Evolutionary conservation across 1,139 yeast species (phyloP).

Genomic region (Diutina siamensis): DNA sequence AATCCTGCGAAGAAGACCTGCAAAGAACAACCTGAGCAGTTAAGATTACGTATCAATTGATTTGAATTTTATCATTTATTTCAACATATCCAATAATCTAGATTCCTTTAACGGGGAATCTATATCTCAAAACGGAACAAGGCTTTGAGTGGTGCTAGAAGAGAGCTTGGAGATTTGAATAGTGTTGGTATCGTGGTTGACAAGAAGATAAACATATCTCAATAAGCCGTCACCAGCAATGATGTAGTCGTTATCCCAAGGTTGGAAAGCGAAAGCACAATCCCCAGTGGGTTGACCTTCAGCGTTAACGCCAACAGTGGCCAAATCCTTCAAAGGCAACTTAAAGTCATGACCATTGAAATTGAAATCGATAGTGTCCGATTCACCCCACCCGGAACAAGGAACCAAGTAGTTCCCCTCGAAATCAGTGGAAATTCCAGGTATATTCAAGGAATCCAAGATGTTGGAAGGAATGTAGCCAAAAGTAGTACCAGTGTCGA

Average conservation of each 20-base stretch:
- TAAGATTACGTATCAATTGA: no score
- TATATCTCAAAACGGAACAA: no score
- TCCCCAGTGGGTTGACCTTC: background rate
- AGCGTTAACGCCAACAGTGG: background rate
- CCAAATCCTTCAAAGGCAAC: background rate
- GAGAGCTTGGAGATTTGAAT: background rate
- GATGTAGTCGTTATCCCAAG: background rate
- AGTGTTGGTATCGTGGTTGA: background rate
- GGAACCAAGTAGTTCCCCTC: background rate
- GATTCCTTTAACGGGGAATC: no score
- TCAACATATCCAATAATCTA: no score
- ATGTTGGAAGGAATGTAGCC: background rate
- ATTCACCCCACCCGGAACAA: background rate
- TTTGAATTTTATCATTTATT: no score
- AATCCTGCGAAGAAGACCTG: no score
- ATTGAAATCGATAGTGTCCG: background rate
- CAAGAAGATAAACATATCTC: background rate
- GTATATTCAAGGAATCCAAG: background rate
- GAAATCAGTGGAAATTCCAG: background rate
- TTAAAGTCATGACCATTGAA: background rate
- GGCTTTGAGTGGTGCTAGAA: no score
- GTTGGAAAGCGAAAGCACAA: background rate
- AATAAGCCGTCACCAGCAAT: background rate
- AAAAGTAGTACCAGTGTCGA: conserved; percentile 2
- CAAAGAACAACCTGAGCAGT: no score